These are phyloP conservation scores for Colletotrichum sp. DNA, from an alignment of 2,329 filamentous ascomycete species.

Conservation along the genomic window DNA sequence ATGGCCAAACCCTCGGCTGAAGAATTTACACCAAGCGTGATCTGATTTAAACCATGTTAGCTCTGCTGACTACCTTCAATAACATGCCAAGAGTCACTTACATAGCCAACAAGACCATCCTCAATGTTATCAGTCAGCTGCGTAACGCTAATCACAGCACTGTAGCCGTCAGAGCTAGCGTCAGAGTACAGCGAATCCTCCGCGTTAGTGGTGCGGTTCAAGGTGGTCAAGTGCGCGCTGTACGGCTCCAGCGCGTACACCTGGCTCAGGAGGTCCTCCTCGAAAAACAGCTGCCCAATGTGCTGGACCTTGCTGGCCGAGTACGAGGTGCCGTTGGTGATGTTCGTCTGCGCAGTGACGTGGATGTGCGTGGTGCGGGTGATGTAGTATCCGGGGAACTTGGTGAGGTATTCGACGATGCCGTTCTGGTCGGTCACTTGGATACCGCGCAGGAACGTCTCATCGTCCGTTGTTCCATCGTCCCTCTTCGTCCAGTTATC, in stretches of 20 bases:
- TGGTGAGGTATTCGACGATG: conserved; percentile 45
- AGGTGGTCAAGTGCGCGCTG: background rate
- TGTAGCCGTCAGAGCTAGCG: conserved; percentile 44
- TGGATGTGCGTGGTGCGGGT: conserved; percentile 55
- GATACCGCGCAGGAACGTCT: conserved; percentile 39
- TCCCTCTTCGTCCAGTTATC: background rate
- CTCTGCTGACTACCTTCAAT: background rate
- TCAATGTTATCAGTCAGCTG: conserved; percentile 50
- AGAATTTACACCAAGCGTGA: conserved; percentile 44
- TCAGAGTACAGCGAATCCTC: conserved; percentile 43
- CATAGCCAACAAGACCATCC: conserved; percentile 51
- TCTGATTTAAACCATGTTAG: conserved; percentile 6
- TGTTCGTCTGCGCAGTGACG: conserved; percentile 34
- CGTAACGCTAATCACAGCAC: conserved; percentile 57
- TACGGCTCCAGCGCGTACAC: background rate
- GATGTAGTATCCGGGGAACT: conserved; percentile 50
- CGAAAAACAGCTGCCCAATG: background rate
- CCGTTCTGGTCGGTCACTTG: conserved; percentile 45
- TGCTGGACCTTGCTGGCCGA: background rate
- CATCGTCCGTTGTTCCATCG: conserved; percentile 25
- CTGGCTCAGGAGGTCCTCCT: background rate
- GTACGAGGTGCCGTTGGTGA: conserved; percentile 30
- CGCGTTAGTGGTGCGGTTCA: conserved; percentile 1
- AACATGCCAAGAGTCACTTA: background rate
- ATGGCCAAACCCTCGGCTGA: background rate